A percentile compares a stretch with the other conserved stretches of the same genome.
phyloP scores from a whole-genome alignment of 331 rosid species.

The Phaseolus coccineus region DNA sequence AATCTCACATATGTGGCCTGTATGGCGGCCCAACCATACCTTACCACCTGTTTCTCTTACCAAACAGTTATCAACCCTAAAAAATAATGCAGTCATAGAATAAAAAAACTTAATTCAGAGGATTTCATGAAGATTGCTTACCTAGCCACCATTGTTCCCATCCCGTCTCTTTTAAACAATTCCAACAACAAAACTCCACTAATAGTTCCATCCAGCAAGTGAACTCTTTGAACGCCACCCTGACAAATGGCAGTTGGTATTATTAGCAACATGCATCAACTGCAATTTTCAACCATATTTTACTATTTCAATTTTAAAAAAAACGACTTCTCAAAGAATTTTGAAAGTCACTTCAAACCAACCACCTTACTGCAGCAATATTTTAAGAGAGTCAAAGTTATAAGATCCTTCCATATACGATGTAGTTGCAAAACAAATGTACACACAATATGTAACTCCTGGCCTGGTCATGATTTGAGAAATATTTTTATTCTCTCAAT shows the following conservation, averaged over 20 bases:
- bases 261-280: slow-evolving; percentile 48
- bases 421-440: slow-evolving; percentile 35
- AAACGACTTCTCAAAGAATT: slow-evolving; percentile 22
- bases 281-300: slow-evolving; percentile 43
- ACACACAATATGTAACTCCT: slow-evolving; percentile 17
- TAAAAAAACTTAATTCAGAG: slow-evolving; percentile 29
- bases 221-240: slow-evolving; percentile 99
- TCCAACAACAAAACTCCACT: slow-evolving; percentile 93
- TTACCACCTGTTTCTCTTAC: slow-evolving; percentile 16
- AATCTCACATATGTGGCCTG: slow-evolving; percentile 14
- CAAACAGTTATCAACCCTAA: neutral
- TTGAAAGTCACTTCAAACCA: slow-evolving; percentile 39
- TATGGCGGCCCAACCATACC: slow-evolving; percentile 13
- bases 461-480: slow-evolving; percentile 32
- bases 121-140: slow-evolving; percentile 48
- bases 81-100: neutral
- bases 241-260: slow-evolving; percentile 58
- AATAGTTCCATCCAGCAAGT: slow-evolving; percentile 91
- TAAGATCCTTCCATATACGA: slow-evolving; percentile 19
- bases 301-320: slow-evolving; percentile 36
- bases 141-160: slow-evolving; percentile 99
- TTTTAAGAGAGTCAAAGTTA: slow-evolving; percentile 22
- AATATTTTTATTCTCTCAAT: slow-evolving; percentile 27
- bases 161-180: slow-evolving; percentile 94
- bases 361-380: slow-evolving; percentile 12